Percentiles rank a stretch among this genome's conserved stretches.
Evolutionary conservation across 2,329 filamentous ascomycete species (phyloP).

Genomic region (Escovopsis sp.): DNA sequence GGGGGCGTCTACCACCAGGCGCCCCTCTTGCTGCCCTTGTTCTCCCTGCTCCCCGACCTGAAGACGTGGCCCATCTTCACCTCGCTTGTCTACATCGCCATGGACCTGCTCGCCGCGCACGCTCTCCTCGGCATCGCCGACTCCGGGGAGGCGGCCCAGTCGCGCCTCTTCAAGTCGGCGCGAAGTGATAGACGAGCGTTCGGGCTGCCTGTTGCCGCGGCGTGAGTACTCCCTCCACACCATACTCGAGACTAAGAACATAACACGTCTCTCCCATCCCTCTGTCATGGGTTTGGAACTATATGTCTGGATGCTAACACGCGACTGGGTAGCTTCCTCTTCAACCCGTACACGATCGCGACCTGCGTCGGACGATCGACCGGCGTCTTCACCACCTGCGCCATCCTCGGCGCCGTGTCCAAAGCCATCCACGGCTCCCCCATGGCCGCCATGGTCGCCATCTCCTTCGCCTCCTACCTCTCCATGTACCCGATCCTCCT

Average conservation of each 20-base stretch:
- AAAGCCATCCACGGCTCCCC: conserved; percentile 62
- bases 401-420: conserved; percentile 69
- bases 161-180: conserved; percentile 62
- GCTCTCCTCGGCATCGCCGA: conserved; percentile 67
- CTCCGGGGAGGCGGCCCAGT: conserved; percentile 62
- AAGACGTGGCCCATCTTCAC: conserved; percentile 55
- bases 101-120: conserved; percentile 71
- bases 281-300: too few species aligned
- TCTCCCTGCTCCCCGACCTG: conserved; percentile 69
- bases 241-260: too few species aligned
- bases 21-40: conserved; percentile 78
- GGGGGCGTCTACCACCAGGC: conserved; percentile 75
- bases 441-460: conserved; percentile 64
- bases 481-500: conserved; percentile 85
- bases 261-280: too few species aligned
- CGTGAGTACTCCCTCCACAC: conserved; percentile 33
- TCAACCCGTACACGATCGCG: conserved; percentile 87
- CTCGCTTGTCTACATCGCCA: conserved; percentile 60
- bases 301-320: too few species aligned
- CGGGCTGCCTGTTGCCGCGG: conserved; percentile 59
- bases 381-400: conserved; percentile 74
- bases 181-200: conserved; percentile 62
- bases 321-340: conserved; percentile 51
- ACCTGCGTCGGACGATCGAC: conserved; percentile 85
- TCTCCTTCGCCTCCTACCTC: conserved; percentile 78